These are phyloP conservation scores for Suillus bovinus DNA, from an alignment of 768 basidiomycete species.

Conservation along the genomic window DNA sequence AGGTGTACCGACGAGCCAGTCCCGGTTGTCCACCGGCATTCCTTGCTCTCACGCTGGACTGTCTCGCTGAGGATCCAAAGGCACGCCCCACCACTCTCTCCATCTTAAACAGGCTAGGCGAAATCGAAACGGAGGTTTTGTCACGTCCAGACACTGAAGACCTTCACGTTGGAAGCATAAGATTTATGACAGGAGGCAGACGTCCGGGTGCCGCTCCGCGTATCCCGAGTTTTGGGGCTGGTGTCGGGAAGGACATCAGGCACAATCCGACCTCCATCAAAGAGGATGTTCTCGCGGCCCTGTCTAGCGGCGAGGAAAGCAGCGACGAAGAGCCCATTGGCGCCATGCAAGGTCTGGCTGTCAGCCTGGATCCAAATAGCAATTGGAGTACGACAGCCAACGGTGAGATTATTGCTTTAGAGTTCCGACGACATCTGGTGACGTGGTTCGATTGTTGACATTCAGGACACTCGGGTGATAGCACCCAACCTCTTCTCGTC, in stretches of 20 bases:
- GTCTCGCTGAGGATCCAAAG: slow-evolving; percentile 63
- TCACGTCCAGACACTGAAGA: slow-evolving; percentile 65
- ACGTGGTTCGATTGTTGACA: slow-evolving; percentile 7
- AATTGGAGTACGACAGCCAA: slow-evolving; percentile 46
- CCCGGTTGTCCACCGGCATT: slow-evolving; percentile 80
- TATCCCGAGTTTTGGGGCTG: slow-evolving; percentile 85
- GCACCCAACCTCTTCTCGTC: slow-evolving; percentile 57
- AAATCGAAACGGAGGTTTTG: slow-evolving; percentile 84
- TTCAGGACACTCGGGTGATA: slow-evolving; percentile 41
- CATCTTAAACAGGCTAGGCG: slow-evolving; percentile 76
- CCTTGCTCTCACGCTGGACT: slow-evolving; percentile 75
- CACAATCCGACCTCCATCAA: slow-evolving; percentile 30
- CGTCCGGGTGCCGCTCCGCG: slow-evolving; percentile 61
- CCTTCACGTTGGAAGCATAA: slow-evolving; percentile 82
- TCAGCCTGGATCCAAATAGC: slow-evolving; percentile 48
- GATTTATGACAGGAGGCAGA: slow-evolving; percentile 72
- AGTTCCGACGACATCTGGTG: slow-evolving; percentile 15
- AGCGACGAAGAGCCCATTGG: slow-evolving; percentile 70
- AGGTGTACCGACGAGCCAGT: slow-evolving; percentile 67
- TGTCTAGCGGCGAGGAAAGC: slow-evolving; percentile 52
- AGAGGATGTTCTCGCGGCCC: slow-evolving; percentile 35
- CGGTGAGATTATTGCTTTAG: slow-evolving; percentile 19
- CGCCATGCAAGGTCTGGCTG: slow-evolving; percentile 53
- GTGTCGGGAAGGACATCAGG: slow-evolving; percentile 61
- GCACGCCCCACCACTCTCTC: slow-evolving; percentile 73